These are phyloP conservation scores for Zoysia japonica DNA, from an alignment of 176 grass and related monocot species.

Conservation along the genomic window DNA sequence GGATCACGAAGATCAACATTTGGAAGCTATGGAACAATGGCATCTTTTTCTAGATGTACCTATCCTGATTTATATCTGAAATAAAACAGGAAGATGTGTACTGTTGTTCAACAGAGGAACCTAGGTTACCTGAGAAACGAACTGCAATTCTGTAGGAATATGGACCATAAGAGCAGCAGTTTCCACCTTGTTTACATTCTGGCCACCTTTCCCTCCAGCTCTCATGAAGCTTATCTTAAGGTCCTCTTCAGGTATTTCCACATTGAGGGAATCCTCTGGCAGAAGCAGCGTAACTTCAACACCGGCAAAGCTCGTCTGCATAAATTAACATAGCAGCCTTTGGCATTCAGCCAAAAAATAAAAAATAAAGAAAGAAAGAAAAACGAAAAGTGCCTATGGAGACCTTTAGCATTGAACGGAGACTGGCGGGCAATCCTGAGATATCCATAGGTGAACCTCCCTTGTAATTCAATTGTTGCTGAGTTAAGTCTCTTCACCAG, in stretches of 20 bases:
- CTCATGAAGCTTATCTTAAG: slow-evolving; percentile 87
- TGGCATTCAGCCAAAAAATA: not conserved
- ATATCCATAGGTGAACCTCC: slow-evolving; percentile 91
- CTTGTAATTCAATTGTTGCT: slow-evolving; percentile 80
- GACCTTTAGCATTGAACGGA: slow-evolving; percentile 96
- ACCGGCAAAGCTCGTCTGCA: slow-evolving; percentile 93
- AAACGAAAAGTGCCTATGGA: slow-evolving; percentile 65
- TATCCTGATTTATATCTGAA: too few species aligned
- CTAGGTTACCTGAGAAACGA: slow-evolving; percentile 72
- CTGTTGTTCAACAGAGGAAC: too few species aligned
- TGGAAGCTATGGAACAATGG: too few species aligned
- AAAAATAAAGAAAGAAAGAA: not conserved
- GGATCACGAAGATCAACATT: too few species aligned
- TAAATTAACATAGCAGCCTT: not conserved
- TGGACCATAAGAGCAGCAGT: slow-evolving; percentile 93
- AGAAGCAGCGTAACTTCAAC: slow-evolving; percentile 67
- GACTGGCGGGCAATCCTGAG: slow-evolving; percentile 90
- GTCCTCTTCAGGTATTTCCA: slow-evolving; percentile 97
- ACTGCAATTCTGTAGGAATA: slow-evolving; percentile 85
- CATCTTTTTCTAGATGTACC: too few species aligned
- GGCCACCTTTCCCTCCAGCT: slow-evolving; percentile 94
- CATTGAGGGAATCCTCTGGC: slow-evolving; percentile 43
- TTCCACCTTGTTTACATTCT: slow-evolving; percentile 99
- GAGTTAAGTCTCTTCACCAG: slow-evolving; percentile 95
- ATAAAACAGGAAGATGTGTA: too few species aligned